Evolutionary conservation across 140 eudicot genomes (phyloP).

Genomic region (Stevia rebaudiana): DNA sequence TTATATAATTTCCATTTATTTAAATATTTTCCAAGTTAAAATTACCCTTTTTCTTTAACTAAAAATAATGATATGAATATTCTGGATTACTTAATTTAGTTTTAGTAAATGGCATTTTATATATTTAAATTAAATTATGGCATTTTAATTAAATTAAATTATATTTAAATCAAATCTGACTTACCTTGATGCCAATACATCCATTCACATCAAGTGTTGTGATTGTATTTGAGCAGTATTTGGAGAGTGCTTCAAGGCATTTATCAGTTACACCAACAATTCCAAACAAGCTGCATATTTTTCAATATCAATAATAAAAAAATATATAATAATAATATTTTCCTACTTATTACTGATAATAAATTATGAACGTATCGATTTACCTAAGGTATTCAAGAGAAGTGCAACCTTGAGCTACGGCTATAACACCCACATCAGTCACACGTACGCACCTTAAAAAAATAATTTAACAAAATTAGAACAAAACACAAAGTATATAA

Average conservation of each 20-base stretch:
- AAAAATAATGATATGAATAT: background rate
- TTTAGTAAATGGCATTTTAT: background rate
- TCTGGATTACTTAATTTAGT: background rate
- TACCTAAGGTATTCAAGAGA: slow-evolving; percentile 85
- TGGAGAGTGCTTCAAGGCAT: slow-evolving; percentile 65
- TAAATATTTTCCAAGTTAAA: background rate
- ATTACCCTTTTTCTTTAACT: background rate
- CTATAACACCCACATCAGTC: slow-evolving; percentile 73
- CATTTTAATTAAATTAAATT: background rate
- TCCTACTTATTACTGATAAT: background rate
- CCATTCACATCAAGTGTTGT: slow-evolving; percentile 96
- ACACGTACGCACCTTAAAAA: slow-evolving; percentile 71
- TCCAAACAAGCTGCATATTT: slow-evolving; percentile 84
- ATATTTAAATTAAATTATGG: background rate
- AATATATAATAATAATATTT: background rate
- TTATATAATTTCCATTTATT: background rate
- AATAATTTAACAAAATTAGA: slow-evolving; percentile 2
- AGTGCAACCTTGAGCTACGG: slow-evolving; percentile 79
- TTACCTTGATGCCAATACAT: slow-evolving; percentile 85
- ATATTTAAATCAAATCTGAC: background rate
- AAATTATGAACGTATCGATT: slow-evolving; percentile 3
- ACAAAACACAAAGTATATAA: background rate
- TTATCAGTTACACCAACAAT: slow-evolving; percentile 87
- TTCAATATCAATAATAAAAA: background rate
- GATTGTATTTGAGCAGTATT: slow-evolving; percentile 51